Base-by-base conservation (phyloP, 352 stramenopile species). In the Phytopythium oedochilum region DNA sequence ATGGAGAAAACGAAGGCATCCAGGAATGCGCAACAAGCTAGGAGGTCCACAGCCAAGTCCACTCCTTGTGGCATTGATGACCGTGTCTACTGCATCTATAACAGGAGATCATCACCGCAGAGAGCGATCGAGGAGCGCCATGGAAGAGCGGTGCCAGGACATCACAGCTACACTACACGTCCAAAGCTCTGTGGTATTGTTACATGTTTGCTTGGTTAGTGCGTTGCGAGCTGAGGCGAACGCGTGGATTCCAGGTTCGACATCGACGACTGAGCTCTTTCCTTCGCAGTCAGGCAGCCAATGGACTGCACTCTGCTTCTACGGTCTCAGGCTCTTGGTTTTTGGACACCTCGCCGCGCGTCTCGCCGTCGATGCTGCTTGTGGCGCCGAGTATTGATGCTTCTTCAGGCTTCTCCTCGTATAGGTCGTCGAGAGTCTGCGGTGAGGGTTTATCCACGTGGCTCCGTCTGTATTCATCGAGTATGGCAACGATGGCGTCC, bases 11-110 rank as follows among this genome's bases (percentile, higher is more conserved):
- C 25, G 71, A 92, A 64, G 78, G 75, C 14, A 60, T 83, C 5
- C 75, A 80, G 61, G 77, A 92, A 59, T 92, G 82, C 46, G 73
- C 77, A 5, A 92, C 79, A 3, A 90, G 68, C 50, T 90, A 50
- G 32, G 20, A n/a, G n/a, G n/a, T n/a, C n/a, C n/a, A n/a, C n/a
- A n/a, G n/a, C n/a, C n/a, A n/a, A n/a, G n/a, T n/a, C n/a, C n/a
- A n/a, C 11, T 8, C 0, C 7, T 32, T 3, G 17, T 35, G 25
- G 6, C 25, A n/a, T 2, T 22, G 4, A 62, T 26, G 22, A 39
- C 12, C 26, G 39, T 17, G 6, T 14, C 1, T 15, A 17, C 12
- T 3, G 39, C 18, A 4, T 44, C n/a, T 11, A 26, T 0, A 0
- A 25, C 10, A 17, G 39, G n/a, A 12, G 7, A 43, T 8, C 18